Evolutionary conservation across 176 grass and related monocot genomes (phyloP).

Genomic region (Triticum dicoccoides): DNA sequence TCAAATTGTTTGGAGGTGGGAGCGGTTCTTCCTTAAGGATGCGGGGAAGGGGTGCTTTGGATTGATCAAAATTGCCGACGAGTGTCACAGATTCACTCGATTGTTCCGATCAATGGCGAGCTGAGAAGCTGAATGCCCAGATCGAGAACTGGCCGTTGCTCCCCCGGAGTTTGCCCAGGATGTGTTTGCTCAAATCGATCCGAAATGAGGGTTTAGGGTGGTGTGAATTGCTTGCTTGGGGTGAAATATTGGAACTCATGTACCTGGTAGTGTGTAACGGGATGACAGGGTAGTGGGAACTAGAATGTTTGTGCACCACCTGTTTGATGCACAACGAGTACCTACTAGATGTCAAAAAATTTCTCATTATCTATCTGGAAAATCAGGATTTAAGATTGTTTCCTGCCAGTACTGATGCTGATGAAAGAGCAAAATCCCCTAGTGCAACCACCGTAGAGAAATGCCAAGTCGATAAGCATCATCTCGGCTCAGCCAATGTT

Average conservation of each 20-base stretch:
- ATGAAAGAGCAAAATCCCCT: too few species aligned
- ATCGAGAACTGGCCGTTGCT: neutral
- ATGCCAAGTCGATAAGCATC: too few species aligned
- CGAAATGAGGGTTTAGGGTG: slow-evolving; percentile 9
- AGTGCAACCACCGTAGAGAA: too few species aligned
- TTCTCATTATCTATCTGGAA: neutral
- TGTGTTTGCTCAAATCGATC: neutral
- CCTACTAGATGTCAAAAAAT: slow-evolving; percentile 9
- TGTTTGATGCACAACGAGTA: neutral
- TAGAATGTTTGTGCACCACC: neutral
- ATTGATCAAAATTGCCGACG: neutral
- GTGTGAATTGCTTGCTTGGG: neutral
- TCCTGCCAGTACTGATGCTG: too few species aligned
- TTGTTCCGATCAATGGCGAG: neutral
- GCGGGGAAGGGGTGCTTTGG: neutral
- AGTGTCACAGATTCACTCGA: neutral
- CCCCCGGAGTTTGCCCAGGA: neutral
- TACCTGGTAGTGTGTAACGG: neutral
- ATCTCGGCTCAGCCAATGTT: too few species aligned
- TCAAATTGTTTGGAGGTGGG: too few species aligned
- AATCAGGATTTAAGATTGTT: neutral
- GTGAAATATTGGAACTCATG: neutral
- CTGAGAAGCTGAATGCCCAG: neutral
- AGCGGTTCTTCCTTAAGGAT: neutral
- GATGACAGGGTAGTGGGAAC: neutral